Percentiles rank a stretch among this genome's conserved stretches.
Evolutionary conservation across 768 basidiomycete genomes (phyloP).

Genomic region (Baorangia bicolor): DNA sequence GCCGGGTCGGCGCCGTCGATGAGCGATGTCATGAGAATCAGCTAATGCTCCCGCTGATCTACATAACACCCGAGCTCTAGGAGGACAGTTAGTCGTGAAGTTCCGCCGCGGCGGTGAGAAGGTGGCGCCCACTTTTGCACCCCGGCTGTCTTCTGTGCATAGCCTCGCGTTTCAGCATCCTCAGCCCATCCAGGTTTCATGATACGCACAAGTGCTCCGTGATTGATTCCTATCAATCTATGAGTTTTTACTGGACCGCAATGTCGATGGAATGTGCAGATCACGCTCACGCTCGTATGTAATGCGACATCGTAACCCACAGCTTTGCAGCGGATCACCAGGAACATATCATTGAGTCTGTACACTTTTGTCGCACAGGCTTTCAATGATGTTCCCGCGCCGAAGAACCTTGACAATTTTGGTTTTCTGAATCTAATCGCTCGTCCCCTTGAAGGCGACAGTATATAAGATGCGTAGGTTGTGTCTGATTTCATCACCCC

Average conservation of each 20-base stretch:
- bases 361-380: neutral
- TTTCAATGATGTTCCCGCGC: neutral
- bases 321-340: neutral
- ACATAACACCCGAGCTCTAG: neutral
- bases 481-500: neutral
- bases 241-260: neutral
- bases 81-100: too few relatives aligned
- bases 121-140: neutral
- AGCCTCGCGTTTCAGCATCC: neutral
- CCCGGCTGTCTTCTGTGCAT: neutral
- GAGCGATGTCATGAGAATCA: neutral
- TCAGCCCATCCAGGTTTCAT: neutral
- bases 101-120: neutral
- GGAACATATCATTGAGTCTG: neutral
- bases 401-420: neutral
- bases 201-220: too few relatives aligned
- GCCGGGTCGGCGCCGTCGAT: neutral
- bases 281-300: neutral
- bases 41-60: neutral
- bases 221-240: neutral
- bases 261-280: neutral
- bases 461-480: constrained; percentile 2
- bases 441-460: neutral
- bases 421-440: neutral
- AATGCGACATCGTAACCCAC: neutral